These are phyloP conservation scores for Echria macrotheca DNA, from an alignment of 495 filamentous ascomycete genomes.

Conservation along the genomic window DNA sequence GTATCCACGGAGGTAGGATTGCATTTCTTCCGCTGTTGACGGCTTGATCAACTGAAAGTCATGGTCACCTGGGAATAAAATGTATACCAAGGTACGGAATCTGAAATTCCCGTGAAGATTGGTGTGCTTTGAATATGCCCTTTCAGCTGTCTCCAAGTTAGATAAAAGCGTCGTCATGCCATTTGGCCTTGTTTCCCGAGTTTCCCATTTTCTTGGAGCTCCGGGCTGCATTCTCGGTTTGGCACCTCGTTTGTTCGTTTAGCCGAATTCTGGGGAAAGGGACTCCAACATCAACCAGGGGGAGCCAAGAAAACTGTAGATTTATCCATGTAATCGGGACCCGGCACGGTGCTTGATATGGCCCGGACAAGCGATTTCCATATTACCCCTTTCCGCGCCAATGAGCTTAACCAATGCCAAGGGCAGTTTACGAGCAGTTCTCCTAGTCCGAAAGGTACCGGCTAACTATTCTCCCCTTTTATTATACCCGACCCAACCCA, in stretches of 20 bases:
- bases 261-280: slow-evolving; percentile 3
- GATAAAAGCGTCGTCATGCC: no score
- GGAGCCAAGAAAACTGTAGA: slow-evolving; percentile 4
- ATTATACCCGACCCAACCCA: slow-evolving; percentile 1
- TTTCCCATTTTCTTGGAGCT: slow-evolving; percentile 2
- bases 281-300: slow-evolving; percentile 3
- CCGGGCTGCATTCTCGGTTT: slow-evolving; percentile 1
- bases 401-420: neutral
- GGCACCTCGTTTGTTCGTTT: slow-evolving; percentile 1
- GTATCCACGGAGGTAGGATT: no score
- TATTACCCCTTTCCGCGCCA: slow-evolving; percentile 11
- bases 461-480: slow-evolving; percentile 1
- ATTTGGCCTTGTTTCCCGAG: slow-evolving; percentile 1
- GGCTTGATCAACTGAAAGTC: no score
- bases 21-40: no score
- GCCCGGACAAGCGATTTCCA: slow-evolving; percentile 5
- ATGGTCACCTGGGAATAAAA: no score
- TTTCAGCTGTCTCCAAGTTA: no score
- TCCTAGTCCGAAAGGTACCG: neutral
- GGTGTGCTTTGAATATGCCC: no score
- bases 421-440: neutral
- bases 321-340: slow-evolving; percentile 9
- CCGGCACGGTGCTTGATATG: neutral
- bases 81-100: no score
- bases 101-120: no score